These are phyloP conservation scores for Phaffomyces thermotolerans DNA, from an alignment of 805 yeast genomes.

Conservation along the genomic window DNA sequence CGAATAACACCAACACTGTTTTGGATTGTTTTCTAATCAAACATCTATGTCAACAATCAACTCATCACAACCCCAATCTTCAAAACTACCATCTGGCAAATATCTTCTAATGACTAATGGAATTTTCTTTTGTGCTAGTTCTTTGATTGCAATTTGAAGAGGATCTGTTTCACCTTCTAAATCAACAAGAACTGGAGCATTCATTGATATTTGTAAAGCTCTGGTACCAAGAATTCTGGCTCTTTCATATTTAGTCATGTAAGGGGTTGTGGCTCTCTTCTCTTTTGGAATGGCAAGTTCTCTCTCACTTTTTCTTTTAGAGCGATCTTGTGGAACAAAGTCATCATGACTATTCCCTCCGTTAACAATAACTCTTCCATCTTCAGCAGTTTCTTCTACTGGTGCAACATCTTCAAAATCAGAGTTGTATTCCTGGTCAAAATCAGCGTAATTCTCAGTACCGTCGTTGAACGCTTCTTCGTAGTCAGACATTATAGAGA, in stretches of 20 bases:
- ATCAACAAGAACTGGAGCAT: conserved; percentile 97
- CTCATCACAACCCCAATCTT: conserved; percentile 99
- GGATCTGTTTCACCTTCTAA: conserved; percentile 99
- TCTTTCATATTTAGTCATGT: conserved; percentile 97
- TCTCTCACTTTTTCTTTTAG: conserved; percentile 56
- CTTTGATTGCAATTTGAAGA: conserved; percentile 95
- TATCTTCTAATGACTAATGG: conserved; percentile 94
- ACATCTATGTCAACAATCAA: conserved; percentile 68
- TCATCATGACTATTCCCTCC: conserved; percentile 65
- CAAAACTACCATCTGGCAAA: conserved; percentile 93
- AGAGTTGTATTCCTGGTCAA: conserved; percentile 78
- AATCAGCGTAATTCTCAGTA: conserved; percentile 66
- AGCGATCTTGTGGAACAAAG: conserved; percentile 26
- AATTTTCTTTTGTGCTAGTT: conserved; percentile 86
- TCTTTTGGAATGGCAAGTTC: conserved; percentile 88
- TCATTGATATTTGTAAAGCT: conserved; percentile 95
- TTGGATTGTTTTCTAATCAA: conserved; percentile 2
- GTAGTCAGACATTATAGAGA: conserved; percentile 43
- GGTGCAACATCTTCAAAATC: conserved; percentile 49
- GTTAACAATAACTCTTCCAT: conserved; percentile 65
- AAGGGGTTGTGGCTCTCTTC: conserved; percentile 90
- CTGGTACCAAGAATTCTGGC: conserved; percentile 97
- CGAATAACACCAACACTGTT: neutral
- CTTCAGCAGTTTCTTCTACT: conserved; percentile 39
- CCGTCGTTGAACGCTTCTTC: conserved; percentile 60